Base-by-base conservation (phyloP, 129 eudicot genomes). In the Pulicaria dysenterica region DNA sequence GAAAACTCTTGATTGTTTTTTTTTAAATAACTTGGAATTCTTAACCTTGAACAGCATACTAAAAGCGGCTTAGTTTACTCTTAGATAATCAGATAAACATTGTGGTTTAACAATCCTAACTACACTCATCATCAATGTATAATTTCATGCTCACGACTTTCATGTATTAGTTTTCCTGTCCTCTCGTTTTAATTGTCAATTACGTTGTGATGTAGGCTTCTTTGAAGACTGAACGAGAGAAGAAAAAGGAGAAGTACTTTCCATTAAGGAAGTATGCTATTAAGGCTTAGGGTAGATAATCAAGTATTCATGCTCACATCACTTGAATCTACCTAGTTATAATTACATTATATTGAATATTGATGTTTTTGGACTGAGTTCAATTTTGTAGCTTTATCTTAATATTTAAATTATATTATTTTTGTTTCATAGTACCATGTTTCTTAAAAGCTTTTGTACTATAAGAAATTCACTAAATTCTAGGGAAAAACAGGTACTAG, bases 211-310 rank as follows among this genome's bases (percentile, higher is more conserved):
- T 57, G 58, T 44, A 84, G 93, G 89, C 70, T 7, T 84, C 93
- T 1, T 51, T 84, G 85, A 87, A 87, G 80, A 84, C 89, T 0
- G 89, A 87, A 58, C 68, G 83, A n/a, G 83, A 87, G 79, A 87
- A 84, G 74, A 87, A 87, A 82, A 87, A 82, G 60, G 93, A 87
- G 59, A 84, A 79, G 87, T 87, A 87, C 65, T 87, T 84, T 31
- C 93, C 93, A 13, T 9, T 82, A 82, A 82, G 93, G 65, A 87
- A 84, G 80, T 87, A 79, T 73, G 87, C 89, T 62, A 87, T 87
- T 13, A 84, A 82, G 75, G 93, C 79, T 48, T 87, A 73, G 70
- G 74, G 17, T 72, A 61, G 70, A 48, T 69, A 19, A 58, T 3
- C 39, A 36, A 17, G 58, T 13, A 58, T 58, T 11, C 13, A 59